Conservation (phyloP, 2,329 filamentous ascomycete genomes). For the Colletotrichum sansevieriae region DNA sequence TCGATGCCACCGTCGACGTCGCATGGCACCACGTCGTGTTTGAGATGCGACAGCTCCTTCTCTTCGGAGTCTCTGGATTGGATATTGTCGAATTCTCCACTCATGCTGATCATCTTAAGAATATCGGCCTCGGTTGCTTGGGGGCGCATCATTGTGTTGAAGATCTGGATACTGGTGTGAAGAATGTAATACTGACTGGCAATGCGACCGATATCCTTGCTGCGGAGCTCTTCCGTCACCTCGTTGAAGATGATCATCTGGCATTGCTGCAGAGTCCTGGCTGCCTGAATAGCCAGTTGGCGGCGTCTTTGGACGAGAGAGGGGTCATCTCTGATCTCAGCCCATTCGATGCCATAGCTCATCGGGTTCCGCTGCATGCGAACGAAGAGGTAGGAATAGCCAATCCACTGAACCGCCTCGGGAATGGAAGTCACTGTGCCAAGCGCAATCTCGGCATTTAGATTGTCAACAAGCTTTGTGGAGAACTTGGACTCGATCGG, state of each 20-base stretch:
- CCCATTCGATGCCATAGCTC: slow-evolving; percentile 95
- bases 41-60: slow-evolving; percentile 84
- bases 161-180: slow-evolving; percentile 93
- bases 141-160: slow-evolving; percentile 94
- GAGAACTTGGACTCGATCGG: slow-evolving; percentile 99
- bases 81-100: slow-evolving; percentile 97
- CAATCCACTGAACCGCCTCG: slow-evolving; percentile 96
- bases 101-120: slow-evolving; percentile 96
- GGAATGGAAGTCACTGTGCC: slow-evolving; percentile 95
- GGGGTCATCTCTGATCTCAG: slow-evolving; percentile 89
- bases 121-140: slow-evolving; percentile 91
- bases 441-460: slow-evolving; percentile 94
- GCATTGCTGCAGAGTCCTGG: slow-evolving; percentile 86
- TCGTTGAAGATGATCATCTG: slow-evolving; percentile 99
- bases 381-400: slow-evolving; percentile 97
- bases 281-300: slow-evolving; percentile 89
- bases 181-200: slow-evolving; percentile 97
- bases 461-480: slow-evolving; percentile 91
- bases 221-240: slow-evolving; percentile 88
- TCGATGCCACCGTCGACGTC: slow-evolving; percentile 81
- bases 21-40: slow-evolving; percentile 79
- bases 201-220: slow-evolving; percentile 96
- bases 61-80: slow-evolving; percentile 92
- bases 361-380: slow-evolving; percentile 94
- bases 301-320: slow-evolving; percentile 87